Base-by-base conservation (phyloP, 2,329 filamentous ascomycete genomes). In the Monilinia aucupariae region DNA sequence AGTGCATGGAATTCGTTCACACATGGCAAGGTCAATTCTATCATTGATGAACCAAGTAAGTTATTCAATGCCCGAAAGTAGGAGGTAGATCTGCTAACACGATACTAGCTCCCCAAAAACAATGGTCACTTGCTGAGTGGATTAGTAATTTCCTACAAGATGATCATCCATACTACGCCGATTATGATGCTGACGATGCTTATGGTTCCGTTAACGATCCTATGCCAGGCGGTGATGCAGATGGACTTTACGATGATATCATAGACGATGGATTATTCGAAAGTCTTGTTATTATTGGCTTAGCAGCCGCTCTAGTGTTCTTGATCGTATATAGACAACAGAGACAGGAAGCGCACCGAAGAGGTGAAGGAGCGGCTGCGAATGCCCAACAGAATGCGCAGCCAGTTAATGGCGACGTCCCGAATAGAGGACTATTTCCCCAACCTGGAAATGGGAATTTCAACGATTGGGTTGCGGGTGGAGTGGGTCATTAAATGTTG, bases 1-100 rank as follows among this genome's bases (percentile, higher is more conserved):
- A 96, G 91, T 73, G 94, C 91, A 70, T 99, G 94, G 94, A 97
- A 97, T 70, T 92, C 88, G 0, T 79, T 97, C 66, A 96, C 91
- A 0, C 85, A 92, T 72, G 94, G 94, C n/a, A 85, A 88, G 25
- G 85, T 97, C 66, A 96, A 97, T 71, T 91, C 90, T 20, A 97
- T 97, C 56, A 88, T 90, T 70, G 91, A 96, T 68, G 93, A 97
- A 67, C 88, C 89, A 70, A 82, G 90, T 93, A 83, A 79, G 84
- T 39, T n/a, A 15, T n/a, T 22, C 15, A n/a, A 39, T 37, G 13
- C 9, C 1, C 4, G 6, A 43, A 15, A 47, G 2, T 30, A 43
- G 22, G 52, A 61, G 52, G 72, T 79, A 71, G 79, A 67, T 64
- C 25, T 27, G 1, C 47, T 70, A 92, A 89, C 84, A 64, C 67